Percentiles rank a stretch among this genome's conserved stretches.
These are phyloP conservation scores for Metschnikowia baotianmanensis DNA, from an alignment of 805 yeast species.

Conservation along the genomic window DNA sequence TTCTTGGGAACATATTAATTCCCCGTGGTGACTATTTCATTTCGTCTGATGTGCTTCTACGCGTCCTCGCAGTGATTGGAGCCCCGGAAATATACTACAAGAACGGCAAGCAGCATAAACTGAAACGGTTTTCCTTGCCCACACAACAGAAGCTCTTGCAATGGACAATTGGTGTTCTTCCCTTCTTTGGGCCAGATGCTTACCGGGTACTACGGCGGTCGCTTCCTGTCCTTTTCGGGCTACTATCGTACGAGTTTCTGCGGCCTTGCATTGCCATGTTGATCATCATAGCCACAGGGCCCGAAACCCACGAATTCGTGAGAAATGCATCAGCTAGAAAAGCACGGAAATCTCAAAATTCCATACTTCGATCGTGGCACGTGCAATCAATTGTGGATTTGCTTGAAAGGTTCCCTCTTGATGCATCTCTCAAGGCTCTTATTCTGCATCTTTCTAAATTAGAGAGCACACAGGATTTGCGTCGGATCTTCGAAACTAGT, in stretches of 20 bases:
- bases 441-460: slow-evolving; percentile 5
- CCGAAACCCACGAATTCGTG: too few relatives aligned
- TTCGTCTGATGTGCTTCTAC: slow-evolving; percentile 6
- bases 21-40: slow-evolving; percentile 9
- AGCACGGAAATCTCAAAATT: too few relatives aligned
- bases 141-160: slow-evolving; percentile 14
- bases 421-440: slow-evolving; percentile 12
- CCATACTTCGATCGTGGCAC: slow-evolving; percentile 16
- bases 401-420: slow-evolving; percentile 14
- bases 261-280: slow-evolving; percentile 16
- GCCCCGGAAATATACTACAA: slow-evolving; percentile 19
- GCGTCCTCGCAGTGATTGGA: slow-evolving; percentile 15
- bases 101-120: slow-evolving; percentile 19
- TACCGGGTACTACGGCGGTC: slow-evolving; percentile 5
- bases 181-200: slow-evolving; percentile 12
- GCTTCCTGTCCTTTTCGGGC: slow-evolving; percentile 16
- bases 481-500: not conserved
- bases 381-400: slow-evolving; percentile 12
- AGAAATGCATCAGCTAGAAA: too few relatives aligned
- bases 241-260: slow-evolving; percentile 18
- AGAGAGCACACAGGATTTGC: slow-evolving; percentile 2
- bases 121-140: slow-evolving; percentile 16
- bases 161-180: slow-evolving; percentile 18
- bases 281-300: slow-evolving; percentile 10
- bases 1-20: slow-evolving; percentile 11